Evolutionary conservation across 1,139 yeast species (phyloP), one percentile per base, ranked within the genome.

Genomic region (Petasospora fabianii): DNA sequence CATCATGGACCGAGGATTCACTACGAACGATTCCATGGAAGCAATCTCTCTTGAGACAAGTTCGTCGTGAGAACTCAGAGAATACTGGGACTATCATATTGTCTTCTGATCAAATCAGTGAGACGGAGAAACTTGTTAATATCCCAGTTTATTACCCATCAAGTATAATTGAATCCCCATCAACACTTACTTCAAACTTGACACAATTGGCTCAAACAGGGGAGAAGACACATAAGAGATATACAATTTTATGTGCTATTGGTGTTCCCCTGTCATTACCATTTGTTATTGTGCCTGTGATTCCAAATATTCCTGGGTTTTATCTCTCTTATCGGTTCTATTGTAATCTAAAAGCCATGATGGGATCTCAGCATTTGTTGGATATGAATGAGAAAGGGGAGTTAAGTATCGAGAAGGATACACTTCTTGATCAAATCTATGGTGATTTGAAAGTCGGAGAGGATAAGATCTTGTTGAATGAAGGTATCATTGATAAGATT

Each of bases 221-320:
- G 7, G 48, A 64, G 14, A 42, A 51, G 2, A 60, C 61, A 31
- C 84, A 80, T 50, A 58, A 53, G 33, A 71, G 64, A 44, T 66
- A 65, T 43, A 60, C 74, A 49, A 34, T 69, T 14, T 50, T 67
- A 30, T 79, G 86, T 51, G 72, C 76, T 0, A 50, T 82, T 22
- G 80, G 81, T 3, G 63, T 92, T 3, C 97, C 97, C 1, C 49
- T 90, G 32, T 78, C 95, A 0, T 56, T 87, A 7, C 98, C 98
- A 1, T 61, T 88, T 39, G 88, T 87, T 0, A 56, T 88, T 33
- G 56, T 92, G 0, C 98, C 98, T 0, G 70, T 90, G n/a, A 60
- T 90, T 2, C 98, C 98, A 15, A 92, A 92, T 52, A 75, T 92
- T n/a, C 98, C 98, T 0, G 97, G 97, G 0, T 83, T 92, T 53